Evolutionary conservation across 2,329 filamentous ascomycete species (phyloP).

Genomic region (Lachnellula arida): DNA sequence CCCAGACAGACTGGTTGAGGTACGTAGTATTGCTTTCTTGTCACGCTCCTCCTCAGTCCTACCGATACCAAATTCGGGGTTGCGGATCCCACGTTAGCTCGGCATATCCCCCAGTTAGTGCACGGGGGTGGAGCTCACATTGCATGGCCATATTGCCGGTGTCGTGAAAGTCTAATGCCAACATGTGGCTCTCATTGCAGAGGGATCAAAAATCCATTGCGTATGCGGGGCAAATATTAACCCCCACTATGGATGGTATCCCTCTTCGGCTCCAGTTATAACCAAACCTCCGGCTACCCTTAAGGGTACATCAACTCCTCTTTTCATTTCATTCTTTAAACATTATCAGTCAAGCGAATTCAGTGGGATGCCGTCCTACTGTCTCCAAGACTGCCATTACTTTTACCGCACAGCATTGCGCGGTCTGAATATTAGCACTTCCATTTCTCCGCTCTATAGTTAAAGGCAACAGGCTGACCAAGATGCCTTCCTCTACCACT

Average conservation of each 20-base stretch:
- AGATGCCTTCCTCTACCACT: slow-evolving; percentile 55
- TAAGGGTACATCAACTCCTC: not conserved
- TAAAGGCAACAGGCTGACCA: slow-evolving; percentile 46
- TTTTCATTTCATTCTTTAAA: not conserved
- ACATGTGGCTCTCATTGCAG: slow-evolving; percentile 7
- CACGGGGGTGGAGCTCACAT: slow-evolving; percentile 17
- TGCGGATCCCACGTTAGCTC: slow-evolving; percentile 20
- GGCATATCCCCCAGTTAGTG: slow-evolving; percentile 20
- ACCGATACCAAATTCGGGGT: slow-evolving; percentile 17
- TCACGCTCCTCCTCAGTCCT: slow-evolving; percentile 3
- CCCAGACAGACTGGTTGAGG: slow-evolving; percentile 6
- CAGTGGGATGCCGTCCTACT: slow-evolving; percentile 68
- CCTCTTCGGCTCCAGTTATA: slow-evolving; percentile 22
- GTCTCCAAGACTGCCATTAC: slow-evolving; percentile 83
- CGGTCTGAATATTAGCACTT: slow-evolving; percentile 76
- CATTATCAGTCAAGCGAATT: slow-evolving; percentile 1
- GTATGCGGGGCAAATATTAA: slow-evolving; percentile 13
- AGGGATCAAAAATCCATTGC: slow-evolving; percentile 11
- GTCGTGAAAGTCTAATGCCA: slow-evolving; percentile 13
- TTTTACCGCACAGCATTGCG: slow-evolving; percentile 88
- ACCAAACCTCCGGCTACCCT: slow-evolving; percentile 14
- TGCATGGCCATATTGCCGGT: slow-evolving; percentile 28
- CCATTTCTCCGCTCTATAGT: slow-evolving; percentile 70
- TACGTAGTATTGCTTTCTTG: slow-evolving; percentile 7
- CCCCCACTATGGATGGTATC: slow-evolving; percentile 14